phyloP scores from a whole-genome alignment of 306 rosid genomes.

The Lablab purpureus region DNA sequence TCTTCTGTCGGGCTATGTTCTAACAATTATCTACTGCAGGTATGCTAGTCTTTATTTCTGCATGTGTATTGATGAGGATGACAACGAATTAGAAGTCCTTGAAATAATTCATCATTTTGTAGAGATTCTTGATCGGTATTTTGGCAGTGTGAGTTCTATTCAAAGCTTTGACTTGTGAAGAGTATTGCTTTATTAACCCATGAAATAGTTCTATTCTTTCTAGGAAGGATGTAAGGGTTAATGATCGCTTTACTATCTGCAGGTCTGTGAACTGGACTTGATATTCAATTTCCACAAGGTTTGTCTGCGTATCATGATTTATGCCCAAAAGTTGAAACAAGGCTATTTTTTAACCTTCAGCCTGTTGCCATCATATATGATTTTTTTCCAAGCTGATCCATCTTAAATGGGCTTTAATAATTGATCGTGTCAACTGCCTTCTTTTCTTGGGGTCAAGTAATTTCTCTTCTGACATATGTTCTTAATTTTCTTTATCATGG shows the following conservation, averaged over 20 bases:
- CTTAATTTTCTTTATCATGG: slow-evolving; percentile 36
- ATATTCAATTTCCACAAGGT: slow-evolving; percentile 97
- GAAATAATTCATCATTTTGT: slow-evolving; percentile 92
- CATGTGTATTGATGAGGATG: slow-evolving; percentile 89
- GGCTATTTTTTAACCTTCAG: slow-evolving; percentile 6
- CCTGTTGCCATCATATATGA: not conserved
- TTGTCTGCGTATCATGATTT: slow-evolving; percentile 22
- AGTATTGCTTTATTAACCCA: not conserved
- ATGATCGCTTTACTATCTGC: slow-evolving; percentile 33
- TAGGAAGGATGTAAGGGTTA: not conserved
- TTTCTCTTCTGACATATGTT: slow-evolving; percentile 33
- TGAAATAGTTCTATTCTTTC: not conserved
- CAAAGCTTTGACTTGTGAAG: slow-evolving; percentile 34
- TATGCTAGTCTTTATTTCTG: slow-evolving; percentile 95
- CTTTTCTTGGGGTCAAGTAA: not conserved
- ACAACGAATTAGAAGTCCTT: slow-evolving; percentile 88
- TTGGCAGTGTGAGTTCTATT: slow-evolving; percentile 77
- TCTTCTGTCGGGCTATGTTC: slow-evolving; percentile 9
- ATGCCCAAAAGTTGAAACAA: slow-evolving; percentile 22
- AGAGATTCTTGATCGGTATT: slow-evolving; percentile 94
- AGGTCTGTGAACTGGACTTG: slow-evolving; percentile 90
- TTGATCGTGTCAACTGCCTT: not conserved
- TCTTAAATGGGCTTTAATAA: slow-evolving; percentile 9
- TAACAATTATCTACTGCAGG: slow-evolving; percentile 57
- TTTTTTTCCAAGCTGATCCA: not conserved